Conservation (phyloP, 2,329 filamentous ascomycete species). For the Monilinia polystroma region DNA sequence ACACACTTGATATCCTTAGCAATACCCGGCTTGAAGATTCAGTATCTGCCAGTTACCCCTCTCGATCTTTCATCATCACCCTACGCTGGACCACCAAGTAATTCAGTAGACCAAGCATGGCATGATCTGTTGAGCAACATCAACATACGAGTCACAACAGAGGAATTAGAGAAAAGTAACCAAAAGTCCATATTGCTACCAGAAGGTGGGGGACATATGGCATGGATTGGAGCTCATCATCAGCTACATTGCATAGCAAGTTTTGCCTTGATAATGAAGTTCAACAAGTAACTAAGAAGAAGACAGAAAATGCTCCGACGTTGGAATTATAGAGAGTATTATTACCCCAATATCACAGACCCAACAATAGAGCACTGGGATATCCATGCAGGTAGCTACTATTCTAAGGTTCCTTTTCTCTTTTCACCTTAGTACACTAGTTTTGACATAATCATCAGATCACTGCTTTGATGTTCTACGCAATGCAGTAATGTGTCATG, state of each 20-base stretch:
- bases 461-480: constrained; percentile 19
- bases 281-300: neutral
- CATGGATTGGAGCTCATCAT: constrained; percentile 17
- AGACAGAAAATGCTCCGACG: constrained; percentile 15
- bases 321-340: constrained; percentile 13
- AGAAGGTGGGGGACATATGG: constrained; percentile 17
- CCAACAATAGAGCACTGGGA: constrained; percentile 16
- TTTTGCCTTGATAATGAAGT: neutral
- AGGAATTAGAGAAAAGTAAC: constrained; percentile 13
- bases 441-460: neutral
- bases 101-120: constrained; percentile 23
- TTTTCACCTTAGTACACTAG: too few species aligned
- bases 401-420: too few species aligned
- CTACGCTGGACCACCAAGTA: constrained; percentile 16
- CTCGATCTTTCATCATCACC: constrained; percentile 10
- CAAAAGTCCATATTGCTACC: constrained; percentile 17
- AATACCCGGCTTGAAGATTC: neutral
- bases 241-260: constrained; percentile 16
- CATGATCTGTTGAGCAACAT: constrained; percentile 23
- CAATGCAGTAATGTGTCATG: constrained; percentile 17
- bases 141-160: constrained; percentile 18
- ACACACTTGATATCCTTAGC: neutral
- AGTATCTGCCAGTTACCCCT: constrained; percentile 4
- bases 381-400: constrained; percentile 7
- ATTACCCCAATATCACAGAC: constrained; percentile 16